Evolutionary conservation across 495 filamentous ascomycete species (phyloP), one percentile per base, ranked within the genome.

Genomic region (Aspergillus coremiiformis): DNA sequence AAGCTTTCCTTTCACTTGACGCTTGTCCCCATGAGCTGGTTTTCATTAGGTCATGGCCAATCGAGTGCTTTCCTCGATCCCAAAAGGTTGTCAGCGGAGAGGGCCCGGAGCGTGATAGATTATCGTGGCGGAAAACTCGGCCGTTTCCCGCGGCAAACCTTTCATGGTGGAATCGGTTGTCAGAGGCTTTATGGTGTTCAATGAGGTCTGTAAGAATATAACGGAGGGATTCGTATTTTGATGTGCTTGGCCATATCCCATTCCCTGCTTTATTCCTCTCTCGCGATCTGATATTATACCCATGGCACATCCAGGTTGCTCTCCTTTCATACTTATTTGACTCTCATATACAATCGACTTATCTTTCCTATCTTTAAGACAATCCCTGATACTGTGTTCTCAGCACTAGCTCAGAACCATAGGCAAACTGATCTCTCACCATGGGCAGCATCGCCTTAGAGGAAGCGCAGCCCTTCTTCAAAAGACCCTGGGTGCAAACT

Each of bases 401-500:
- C 32, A n/a, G 5, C 5, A n/a, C 12, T 14, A 3, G 6, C 32
- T 5, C 14, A 35, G 7, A 14, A n/a, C 12, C 32, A 10, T 15
- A 35, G 14, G 12, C 14, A 3, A 30, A 35, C 32, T 12, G 14
- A 14, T n/a, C 12, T 5, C 14, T 12, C 14, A 35, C n/a, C 32
- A 68, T 67, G 67, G 68, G 65, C 22, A 70, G 59, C 65, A 59
- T 65, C 50, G 50, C 59, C 46, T 54, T 35, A 35, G 30, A 33
- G 11, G 39, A 46, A 44, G 41, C 37, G 5, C 49, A 49, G 35
- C 20, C 52, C 27, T n/a, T 44, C 51, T 64, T 65, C 61, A 66
- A 70, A 47, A 71, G 64, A 39, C 86, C 85, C 49, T 89, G 83
- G 84, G 78, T 84, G 49, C 72, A 82, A 56, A 91, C 88, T 11